Evolutionary conservation across 768 basidiomycete species (phyloP), one percentile per base, ranked within the genome.

Genomic region (Collybiopsis luxurians): DNA sequence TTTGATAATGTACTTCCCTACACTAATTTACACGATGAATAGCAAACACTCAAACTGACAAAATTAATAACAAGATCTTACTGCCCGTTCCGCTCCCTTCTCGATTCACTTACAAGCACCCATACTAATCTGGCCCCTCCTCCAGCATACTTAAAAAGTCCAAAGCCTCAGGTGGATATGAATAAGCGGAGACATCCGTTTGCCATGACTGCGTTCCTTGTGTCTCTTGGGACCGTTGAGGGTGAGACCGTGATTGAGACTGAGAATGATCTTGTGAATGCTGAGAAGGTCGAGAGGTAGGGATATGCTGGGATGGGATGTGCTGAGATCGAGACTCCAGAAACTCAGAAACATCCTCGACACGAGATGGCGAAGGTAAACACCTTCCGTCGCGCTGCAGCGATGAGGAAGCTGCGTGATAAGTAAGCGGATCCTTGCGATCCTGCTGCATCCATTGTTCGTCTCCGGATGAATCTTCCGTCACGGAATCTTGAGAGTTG

Each of bases 381-480:
- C 21, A 19, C 11, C 30, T 28, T 24, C 44, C n/a, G 23, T 21
- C 21, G 44, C 7, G 44, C 23, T 24, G 15, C n/a, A n/a, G 45
- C 19, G 9, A 28, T 19, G 5, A 36, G 19, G 49, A 34, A 31
- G 19, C 48, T 42, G 26, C 15, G 34, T 36, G 27, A 4, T 44
- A 11, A 4, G 34, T 39, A 36, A 53, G 62, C 43, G 17, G 42
- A 44, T 24, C 6, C 15, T 49, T 21, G 24, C 60, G 56, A 53
- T 51, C 55, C 53, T 27, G 50, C 36, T 36, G 21, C 50, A 49
- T 49, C 48, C 48, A 49, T 36, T 36, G 38, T 13, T 74, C 71
- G 50, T 67, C 64, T 21, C 72, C 74, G 17, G 74, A 71, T 53
- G 74, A 72, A 7, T 71, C 71, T 58, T 75, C 75, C n/a, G 74